Evolutionary conservation across 1,139 yeast species (phyloP).

Genomic region (Sugiyamaella castrensis): DNA sequence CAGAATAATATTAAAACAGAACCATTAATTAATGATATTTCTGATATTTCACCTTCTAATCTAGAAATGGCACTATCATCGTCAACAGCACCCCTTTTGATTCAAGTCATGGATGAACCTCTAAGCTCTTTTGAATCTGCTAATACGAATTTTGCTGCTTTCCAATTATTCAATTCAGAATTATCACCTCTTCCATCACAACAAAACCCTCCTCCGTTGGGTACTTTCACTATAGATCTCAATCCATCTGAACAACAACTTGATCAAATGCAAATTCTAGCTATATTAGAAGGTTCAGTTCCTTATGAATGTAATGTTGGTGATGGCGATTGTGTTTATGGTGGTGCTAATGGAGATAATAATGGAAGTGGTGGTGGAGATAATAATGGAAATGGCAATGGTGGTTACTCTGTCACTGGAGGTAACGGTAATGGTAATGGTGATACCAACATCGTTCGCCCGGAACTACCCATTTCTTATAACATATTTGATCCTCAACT

Average conservation of each 20-base stretch:
- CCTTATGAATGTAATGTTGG: neutral
- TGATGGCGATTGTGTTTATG: neutral
- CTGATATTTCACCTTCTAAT: too few relatives aligned
- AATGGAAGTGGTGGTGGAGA: neutral
- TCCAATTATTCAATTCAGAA: slow-evolving; percentile 1
- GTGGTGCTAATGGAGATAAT: neutral
- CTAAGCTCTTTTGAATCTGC: too few relatives aligned
- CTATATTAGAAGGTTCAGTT: slow-evolving; percentile 1
- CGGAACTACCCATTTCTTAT: neutral
- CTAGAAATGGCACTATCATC: too few relatives aligned
- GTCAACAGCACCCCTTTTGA: too few relatives aligned
- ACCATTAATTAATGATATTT: too few relatives aligned
- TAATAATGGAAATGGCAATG: neutral
- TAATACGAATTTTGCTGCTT: neutral
- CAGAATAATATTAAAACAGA: too few relatives aligned
- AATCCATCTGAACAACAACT: neutral
- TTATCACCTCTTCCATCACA: slow-evolving; percentile 2
- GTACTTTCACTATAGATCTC: too few relatives aligned
- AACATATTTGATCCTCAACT: neutral
- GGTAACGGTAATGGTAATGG: neutral
- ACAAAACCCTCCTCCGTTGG: neutral
- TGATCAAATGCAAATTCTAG: slow-evolving; percentile 4
- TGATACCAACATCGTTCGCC: neutral
- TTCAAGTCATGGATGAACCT: too few relatives aligned
- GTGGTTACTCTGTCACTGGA: neutral